A percentile compares a stretch with the other conserved stretches of the same genome.
Conservation (phyloP, 495 filamentous ascomycete genomes). For the Penicillium soppii region DNA sequence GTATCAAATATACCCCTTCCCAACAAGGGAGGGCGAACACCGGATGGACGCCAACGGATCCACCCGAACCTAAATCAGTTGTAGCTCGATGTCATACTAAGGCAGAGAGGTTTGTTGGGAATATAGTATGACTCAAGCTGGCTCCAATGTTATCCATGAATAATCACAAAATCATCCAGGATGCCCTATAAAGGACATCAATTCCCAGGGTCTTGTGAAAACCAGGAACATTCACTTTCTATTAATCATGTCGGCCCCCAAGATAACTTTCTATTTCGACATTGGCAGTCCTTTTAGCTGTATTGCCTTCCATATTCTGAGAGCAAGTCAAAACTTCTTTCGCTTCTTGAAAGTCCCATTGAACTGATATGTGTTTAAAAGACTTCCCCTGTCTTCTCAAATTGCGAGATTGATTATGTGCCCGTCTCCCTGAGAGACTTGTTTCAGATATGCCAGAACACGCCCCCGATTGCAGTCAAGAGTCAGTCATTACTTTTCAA, state of each 20-base stretch:
- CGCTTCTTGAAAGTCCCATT: not conserved
- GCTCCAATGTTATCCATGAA: too few species aligned
- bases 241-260: slow-evolving; percentile 6
- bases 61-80: not conserved
- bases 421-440: slow-evolving; percentile 14
- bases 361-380: not conserved
- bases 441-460: slow-evolving; percentile 16
- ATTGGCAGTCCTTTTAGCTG: slow-evolving; percentile 25
- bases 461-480: slow-evolving; percentile 15
- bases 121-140: slow-evolving; percentile 1
- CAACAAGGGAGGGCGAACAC: too few species aligned
- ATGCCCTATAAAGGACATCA: too few species aligned
- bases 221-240: not conserved
- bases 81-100: too few species aligned
- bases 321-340: not conserved
- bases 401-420: slow-evolving; percentile 19
- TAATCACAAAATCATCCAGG: slow-evolving; percentile 10
- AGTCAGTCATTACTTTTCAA: slow-evolving; percentile 8
- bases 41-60: not conserved
- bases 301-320: slow-evolving; percentile 19
- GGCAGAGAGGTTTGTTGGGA: not conserved
- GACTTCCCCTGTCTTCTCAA: slow-evolving; percentile 18
- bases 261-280: slow-evolving; percentile 22
- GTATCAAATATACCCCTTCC: too few species aligned
- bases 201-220: not conserved